phyloP scores from a whole-genome alignment of 495 filamentous ascomycete species.

The Talaromyces liani region DNA sequence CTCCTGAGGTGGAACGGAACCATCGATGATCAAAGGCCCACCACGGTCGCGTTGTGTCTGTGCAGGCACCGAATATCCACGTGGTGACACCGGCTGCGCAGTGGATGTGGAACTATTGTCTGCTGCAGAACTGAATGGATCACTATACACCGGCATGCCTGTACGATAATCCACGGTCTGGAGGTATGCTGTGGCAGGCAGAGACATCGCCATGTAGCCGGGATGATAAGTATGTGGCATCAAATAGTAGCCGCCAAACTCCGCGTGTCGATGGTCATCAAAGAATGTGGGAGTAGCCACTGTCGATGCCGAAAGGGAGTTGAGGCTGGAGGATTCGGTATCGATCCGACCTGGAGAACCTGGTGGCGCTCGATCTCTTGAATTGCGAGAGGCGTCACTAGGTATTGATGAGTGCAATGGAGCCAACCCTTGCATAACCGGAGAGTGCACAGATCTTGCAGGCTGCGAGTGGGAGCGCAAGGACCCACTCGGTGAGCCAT shows the following conservation, averaged over 20 bases:
- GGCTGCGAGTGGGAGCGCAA: conserved; percentile 61
- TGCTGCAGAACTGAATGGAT: conserved; percentile 14
- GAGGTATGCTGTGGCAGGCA: conserved; percentile 34
- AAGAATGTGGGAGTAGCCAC: conserved; percentile 30
- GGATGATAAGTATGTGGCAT: conserved; percentile 44
- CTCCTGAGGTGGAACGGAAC: conserved; percentile 34
- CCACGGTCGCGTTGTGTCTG: conserved; percentile 21
- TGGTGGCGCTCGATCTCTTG: conserved; percentile 24
- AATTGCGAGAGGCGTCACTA: conserved; percentile 27
- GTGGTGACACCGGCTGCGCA: conserved; percentile 12
- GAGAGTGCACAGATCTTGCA: conserved; percentile 45
- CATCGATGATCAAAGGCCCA: conserved; percentile 39
- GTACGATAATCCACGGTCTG: conserved; percentile 37
- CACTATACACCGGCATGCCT: conserved; percentile 24
- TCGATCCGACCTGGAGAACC: conserved; percentile 31
- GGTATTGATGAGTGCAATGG: conserved; percentile 31
- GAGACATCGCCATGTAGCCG: conserved; percentile 32
- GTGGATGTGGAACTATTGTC: conserved; percentile 16
- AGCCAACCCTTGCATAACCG: conserved; percentile 26
- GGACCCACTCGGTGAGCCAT: conserved; percentile 43
- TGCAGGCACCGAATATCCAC: conserved; percentile 16
- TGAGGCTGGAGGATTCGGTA: conserved; percentile 30
- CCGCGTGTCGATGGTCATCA: conserved; percentile 44
- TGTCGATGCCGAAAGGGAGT: conserved; percentile 33
- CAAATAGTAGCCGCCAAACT: conserved; percentile 62